Evolutionary conservation across 306 rosid species (phyloP), one percentile per base, ranked within the genome.

Genomic region (Gastrolobium villosum): DNA sequence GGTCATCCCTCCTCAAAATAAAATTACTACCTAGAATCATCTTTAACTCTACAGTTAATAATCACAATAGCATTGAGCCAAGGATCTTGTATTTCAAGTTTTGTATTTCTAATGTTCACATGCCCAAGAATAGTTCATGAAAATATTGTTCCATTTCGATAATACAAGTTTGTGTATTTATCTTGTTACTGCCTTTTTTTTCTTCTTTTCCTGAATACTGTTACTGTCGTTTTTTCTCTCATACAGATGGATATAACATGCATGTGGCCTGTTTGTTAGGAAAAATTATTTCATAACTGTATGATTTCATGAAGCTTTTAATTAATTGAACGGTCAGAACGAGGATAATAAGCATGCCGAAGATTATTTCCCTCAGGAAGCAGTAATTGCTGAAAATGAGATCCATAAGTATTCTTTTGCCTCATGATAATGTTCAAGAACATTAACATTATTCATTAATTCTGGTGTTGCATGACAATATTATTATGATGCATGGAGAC

Each of bases 281-380:
- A 40, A 59, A 49, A 59, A 0, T 8, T 60, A 3, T 75, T 41
- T 32, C 39, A 14, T 10, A 67, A 67, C 9, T 28, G 11, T 59
- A 11, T 9, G 61, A 37, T 60, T 14, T 65, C 56, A 67, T 5
- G 5, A 32, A 55, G 53, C 48, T 62, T 30, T 13, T 31, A 48
- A 72, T 34, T 46, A 20, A 70, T 30, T 54, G 50, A 62, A 61
- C 10, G 64, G 48, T 26, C 36, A 57, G 3, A n/a, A 34, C 1
- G 11, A 54, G 9, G 43, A 15, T 46, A 45, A 32, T 46, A 28
- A 37, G 62, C 86, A 83, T 64, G 87, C 89, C 14, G 11, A 44
- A 72, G 31, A 77, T 82, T 65, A 70, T 65, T 65, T 75, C 73
- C 45, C 15, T 10, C 14, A 15, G 74, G 73, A 70, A 39, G 20